Percentiles rank a stretch among this genome's conserved stretches.
phyloP scores from a whole-genome alignment of 2,329 filamentous ascomycete genomes.

The Elsinoe australis region DNA sequence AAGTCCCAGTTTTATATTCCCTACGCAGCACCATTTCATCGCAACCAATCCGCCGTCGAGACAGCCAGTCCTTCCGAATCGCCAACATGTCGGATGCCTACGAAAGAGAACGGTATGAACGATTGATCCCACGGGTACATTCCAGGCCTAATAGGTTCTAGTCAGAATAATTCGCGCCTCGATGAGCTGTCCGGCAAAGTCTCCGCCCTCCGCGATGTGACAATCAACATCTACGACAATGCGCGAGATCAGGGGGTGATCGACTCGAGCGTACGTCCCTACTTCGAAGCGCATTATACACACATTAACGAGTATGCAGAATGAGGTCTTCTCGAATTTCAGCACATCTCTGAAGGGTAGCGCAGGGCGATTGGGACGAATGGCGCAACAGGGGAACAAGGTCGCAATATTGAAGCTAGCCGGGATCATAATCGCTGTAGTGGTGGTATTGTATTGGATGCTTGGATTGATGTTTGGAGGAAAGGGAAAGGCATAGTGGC shows the following conservation, averaged over 20 bases:
- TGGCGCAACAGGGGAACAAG: conserved; percentile 86
- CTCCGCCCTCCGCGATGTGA: conserved; percentile 83
- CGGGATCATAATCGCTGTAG: conserved; percentile 65
- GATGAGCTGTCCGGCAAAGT: conserved; percentile 88
- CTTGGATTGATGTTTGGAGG: conserved; percentile 30
- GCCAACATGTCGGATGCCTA: conserved; percentile 50
- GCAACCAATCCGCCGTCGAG: too few relatives aligned
- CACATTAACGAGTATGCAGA: conserved; percentile 42
- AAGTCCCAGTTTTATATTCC: too few relatives aligned
- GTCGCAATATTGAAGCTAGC: conserved; percentile 84
- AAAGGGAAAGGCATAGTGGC: conserved; percentile 1
- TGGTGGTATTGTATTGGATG: conserved; percentile 70
- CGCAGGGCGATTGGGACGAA: conserved; percentile 71
- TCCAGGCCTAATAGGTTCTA: conserved; percentile 27
- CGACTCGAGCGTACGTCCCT: conserved; percentile 68
- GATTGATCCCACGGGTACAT: conserved; percentile 12
- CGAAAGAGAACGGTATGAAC: conserved; percentile 52
- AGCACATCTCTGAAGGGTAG: conserved; percentile 74
- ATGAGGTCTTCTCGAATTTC: conserved; percentile 87
- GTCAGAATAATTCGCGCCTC: conserved; percentile 91
- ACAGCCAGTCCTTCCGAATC: too few relatives aligned
- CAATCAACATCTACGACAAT: conserved; percentile 96
- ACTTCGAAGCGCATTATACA: background rate
- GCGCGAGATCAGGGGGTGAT: conserved; percentile 82
- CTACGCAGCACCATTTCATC: too few relatives aligned